phyloP scores from a whole-genome alignment of 495 filamentous ascomycete species.

The Annulohypoxylon bovei region DNA sequence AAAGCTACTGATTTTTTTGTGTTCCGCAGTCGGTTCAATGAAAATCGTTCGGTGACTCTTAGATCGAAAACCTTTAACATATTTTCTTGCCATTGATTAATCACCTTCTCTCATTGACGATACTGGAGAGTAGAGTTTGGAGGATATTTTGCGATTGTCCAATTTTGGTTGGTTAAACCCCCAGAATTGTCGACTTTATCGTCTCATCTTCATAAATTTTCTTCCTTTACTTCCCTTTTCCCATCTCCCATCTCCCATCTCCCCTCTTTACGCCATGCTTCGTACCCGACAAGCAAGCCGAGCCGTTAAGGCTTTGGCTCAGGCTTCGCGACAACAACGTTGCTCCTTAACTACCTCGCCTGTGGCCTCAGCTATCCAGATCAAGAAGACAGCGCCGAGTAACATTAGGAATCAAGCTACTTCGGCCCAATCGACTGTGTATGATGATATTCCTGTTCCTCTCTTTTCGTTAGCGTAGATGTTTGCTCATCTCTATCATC shows the following conservation, averaged over 20 bases:
- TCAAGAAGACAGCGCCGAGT: constrained; percentile 42
- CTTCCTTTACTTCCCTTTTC: background rate
- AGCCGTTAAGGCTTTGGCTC: constrained; percentile 55
- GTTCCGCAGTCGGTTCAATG: constrained; percentile 38
- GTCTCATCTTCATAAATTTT: constrained; percentile 7
- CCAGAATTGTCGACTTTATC: background rate
- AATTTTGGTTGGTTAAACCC: constrained; percentile 10
- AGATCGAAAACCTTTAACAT: constrained; percentile 9
- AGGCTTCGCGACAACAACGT: constrained; percentile 46
- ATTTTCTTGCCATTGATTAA: constrained; percentile 40
- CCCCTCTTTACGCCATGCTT: constrained; percentile 49
- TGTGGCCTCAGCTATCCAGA: constrained; percentile 38
- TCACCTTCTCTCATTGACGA: constrained; percentile 6
- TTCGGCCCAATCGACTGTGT: constrained; percentile 46
- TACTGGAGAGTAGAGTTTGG: constrained; percentile 21
- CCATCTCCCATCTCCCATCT: constrained; percentile 10
- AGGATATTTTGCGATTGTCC: constrained; percentile 13
- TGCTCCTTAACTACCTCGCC: constrained; percentile 40
- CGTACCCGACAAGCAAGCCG: constrained; percentile 53
- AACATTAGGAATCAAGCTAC: constrained; percentile 53
- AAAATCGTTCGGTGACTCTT: constrained; percentile 33
- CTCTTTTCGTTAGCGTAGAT: constrained; percentile 1
- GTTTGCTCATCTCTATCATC: background rate
- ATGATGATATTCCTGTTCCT: constrained; percentile 34
- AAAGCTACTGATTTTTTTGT: constrained; percentile 43